These are phyloP conservation scores for Cystobasidium sp. DNA, from an alignment of 1,284 basidiomycete genomes.

Conservation along the genomic window DNA sequence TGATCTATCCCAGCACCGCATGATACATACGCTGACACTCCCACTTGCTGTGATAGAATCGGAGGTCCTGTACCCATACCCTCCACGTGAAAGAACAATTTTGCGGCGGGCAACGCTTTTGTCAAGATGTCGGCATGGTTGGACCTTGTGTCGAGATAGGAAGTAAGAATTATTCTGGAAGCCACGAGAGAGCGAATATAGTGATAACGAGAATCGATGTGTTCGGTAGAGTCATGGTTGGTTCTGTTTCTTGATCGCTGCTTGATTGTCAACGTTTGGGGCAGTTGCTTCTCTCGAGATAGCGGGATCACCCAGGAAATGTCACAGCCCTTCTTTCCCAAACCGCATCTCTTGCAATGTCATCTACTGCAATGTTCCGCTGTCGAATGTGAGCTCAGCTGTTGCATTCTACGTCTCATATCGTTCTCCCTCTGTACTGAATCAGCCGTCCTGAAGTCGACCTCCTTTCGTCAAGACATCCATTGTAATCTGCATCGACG, in stretches of 20 bases:
- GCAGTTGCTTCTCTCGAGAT: neutral
- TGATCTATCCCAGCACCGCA: constrained; percentile 5
- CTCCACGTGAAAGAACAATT: neutral
- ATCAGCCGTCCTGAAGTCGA: neutral
- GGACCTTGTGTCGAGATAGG: neutral
- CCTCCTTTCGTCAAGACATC: too few species aligned
- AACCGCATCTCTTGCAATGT: constrained; percentile 59
- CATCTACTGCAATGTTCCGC: constrained; percentile 60
- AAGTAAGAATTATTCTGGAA: neutral
- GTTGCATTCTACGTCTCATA: constrained; percentile 58
- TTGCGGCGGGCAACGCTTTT: constrained; percentile 15
- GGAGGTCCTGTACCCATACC: constrained; percentile 5
- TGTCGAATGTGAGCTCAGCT: constrained; percentile 56
- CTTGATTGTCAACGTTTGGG: constrained; percentile 9
- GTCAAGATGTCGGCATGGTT: constrained; percentile 37
- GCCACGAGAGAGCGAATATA: constrained; percentile 21
- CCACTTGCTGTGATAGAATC: constrained; percentile 8
- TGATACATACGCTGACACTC: constrained; percentile 1
- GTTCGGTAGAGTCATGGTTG: constrained; percentile 7
- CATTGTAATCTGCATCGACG: too few species aligned
- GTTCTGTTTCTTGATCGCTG: constrained; percentile 24
- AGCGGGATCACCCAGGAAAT: neutral
- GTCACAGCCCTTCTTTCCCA: constrained; percentile 56
- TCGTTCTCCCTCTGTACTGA: neutral
- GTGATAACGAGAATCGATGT: constrained; percentile 27